A percentile compares a stretch with the other conserved stretches of the same genome.
Conservation (phyloP, 1,284 basidiomycete species). For the Caloboletus firmus region DNA sequence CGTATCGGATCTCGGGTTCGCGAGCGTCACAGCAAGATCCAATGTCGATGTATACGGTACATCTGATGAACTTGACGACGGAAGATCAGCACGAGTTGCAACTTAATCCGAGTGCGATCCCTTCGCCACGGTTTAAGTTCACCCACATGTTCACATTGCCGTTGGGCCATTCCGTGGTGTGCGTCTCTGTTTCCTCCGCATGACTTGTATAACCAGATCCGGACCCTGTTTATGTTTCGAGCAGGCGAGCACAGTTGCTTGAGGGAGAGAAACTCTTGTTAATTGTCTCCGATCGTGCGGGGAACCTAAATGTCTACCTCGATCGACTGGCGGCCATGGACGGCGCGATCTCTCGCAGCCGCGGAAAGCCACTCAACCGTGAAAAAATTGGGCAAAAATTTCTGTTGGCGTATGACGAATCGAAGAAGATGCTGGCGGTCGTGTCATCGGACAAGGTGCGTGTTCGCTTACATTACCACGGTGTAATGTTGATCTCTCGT, state of each 20-base stretch:
- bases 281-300: constrained; percentile 38
- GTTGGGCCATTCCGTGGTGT: constrained; percentile 39
- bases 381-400: constrained; percentile 47
- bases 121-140: constrained; percentile 35
- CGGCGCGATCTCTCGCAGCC: constrained; percentile 28
- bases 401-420: constrained; percentile 51
- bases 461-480: not conserved
- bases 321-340: constrained; percentile 38
- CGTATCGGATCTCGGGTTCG: constrained; percentile 19
- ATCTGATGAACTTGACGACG: constrained; percentile 40
- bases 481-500: not conserved
- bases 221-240: not conserved
- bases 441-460: constrained; percentile 43
- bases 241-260: constrained; percentile 41
- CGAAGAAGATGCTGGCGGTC: constrained; percentile 45
- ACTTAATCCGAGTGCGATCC: constrained; percentile 39
- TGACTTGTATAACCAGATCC: not conserved
- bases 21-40: constrained; percentile 25
- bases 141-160: constrained; percentile 38
- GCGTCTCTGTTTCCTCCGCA: constrained; percentile 10
- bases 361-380: constrained; percentile 39
- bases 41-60: constrained; percentile 36
- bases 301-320: constrained; percentile 40
- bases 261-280: constrained; percentile 43
- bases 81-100: constrained; percentile 45